Evolutionary conservation across 106 monocot genomes (phyloP).

Genomic region (Amphibolis antarctica): DNA sequence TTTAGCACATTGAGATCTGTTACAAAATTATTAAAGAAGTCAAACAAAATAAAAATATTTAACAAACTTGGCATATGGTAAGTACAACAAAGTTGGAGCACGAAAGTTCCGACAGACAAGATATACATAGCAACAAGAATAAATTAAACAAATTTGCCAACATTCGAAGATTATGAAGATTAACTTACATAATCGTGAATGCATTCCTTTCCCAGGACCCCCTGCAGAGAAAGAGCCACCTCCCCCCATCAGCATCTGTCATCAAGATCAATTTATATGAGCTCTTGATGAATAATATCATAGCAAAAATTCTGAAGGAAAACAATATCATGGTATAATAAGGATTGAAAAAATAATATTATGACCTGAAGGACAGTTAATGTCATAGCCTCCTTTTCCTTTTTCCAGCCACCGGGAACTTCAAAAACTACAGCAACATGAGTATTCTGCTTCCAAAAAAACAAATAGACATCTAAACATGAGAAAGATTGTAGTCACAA

Average conservation of each 20-base stretch:
- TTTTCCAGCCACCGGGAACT: conserved; percentile 70
- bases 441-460: conserved; percentile 28
- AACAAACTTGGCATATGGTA: background rate
- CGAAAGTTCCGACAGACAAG: no score
- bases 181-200: conserved; percentile 63
- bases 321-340: background rate
- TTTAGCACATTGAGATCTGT: conserved; percentile 56
- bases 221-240: conserved; percentile 65
- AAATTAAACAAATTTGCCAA: background rate
- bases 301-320: background rate
- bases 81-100: background rate
- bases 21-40: background rate
- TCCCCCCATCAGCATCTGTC: conserved; percentile 62
- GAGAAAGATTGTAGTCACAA: background rate
- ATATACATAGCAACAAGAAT: no score
- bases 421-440: conserved; percentile 74
- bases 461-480: background rate
- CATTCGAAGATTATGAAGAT: background rate
- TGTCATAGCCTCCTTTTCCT: conserved; percentile 65
- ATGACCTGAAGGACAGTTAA: conserved; percentile 63
- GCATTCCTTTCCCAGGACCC: conserved; percentile 66
- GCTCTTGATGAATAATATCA: background rate
- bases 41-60: background rate
- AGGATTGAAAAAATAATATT: background rate
- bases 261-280: background rate